Evolutionary conservation across 768 basidiomycete species (phyloP).

Genomic region (Holtermannia corniformis): DNA sequence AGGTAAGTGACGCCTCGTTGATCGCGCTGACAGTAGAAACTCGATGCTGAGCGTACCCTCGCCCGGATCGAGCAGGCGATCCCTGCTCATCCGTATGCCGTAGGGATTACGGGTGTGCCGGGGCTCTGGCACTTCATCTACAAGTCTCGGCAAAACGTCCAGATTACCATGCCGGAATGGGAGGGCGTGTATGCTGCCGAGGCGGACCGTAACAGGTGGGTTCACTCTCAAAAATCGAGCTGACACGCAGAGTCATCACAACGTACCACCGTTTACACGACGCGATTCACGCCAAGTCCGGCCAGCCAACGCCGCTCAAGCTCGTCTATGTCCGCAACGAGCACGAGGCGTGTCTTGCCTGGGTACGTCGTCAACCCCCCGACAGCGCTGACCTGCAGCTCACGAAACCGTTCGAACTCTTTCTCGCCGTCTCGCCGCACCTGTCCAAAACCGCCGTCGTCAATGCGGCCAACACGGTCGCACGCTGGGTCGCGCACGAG

Average conservation of each 20-base stretch:
- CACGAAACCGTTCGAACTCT: slow-evolving; percentile 87
- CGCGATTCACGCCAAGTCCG: slow-evolving; percentile 78
- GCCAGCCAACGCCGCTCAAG: slow-evolving; percentile 64
- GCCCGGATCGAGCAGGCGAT: slow-evolving; percentile 43
- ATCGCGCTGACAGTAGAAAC: slow-evolving; percentile 47
- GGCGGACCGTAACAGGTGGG: slow-evolving; percentile 55
- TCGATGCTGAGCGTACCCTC: slow-evolving; percentile 54
- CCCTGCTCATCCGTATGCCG: slow-evolving; percentile 45
- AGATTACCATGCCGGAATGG: slow-evolving; percentile 74
- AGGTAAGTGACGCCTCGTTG: slow-evolving; percentile 43
- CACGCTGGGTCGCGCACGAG: slow-evolving; percentile 83
- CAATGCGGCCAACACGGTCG: slow-evolving; percentile 77
- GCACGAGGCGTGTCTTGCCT: slow-evolving; percentile 82
- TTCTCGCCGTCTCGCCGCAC: slow-evolving; percentile 67
- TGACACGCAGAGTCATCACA: slow-evolving; percentile 56
- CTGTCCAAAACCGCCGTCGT: slow-evolving; percentile 82
- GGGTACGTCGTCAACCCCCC: slow-evolving; percentile 54
- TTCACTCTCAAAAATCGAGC: background rate
- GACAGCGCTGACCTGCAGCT: slow-evolving; percentile 49
- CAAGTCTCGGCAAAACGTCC: slow-evolving; percentile 80
- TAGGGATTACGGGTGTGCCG: slow-evolving; percentile 68
- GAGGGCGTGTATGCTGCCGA: slow-evolving; percentile 70
- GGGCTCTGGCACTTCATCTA: slow-evolving; percentile 91
- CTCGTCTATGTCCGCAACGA: slow-evolving; percentile 78
- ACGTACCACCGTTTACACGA: slow-evolving; percentile 83